phyloP scores from a whole-genome alignment of 2,329 filamentous ascomycete genomes.

The Blastomyces gilchristii region DNA sequence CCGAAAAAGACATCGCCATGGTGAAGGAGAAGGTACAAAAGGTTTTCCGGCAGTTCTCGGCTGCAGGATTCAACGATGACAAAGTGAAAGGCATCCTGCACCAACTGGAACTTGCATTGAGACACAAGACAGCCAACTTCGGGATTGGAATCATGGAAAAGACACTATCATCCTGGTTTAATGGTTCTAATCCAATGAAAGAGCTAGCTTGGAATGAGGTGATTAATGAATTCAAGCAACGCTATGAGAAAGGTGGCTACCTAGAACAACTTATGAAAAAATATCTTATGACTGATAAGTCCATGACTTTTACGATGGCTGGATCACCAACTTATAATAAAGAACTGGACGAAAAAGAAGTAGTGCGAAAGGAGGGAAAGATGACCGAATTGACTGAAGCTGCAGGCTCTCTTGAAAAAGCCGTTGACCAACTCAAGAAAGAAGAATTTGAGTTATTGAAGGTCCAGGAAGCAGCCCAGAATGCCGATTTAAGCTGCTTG shows the following conservation, averaged over 20 bases:
- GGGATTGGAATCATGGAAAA: constrained; percentile 84
- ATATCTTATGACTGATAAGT: constrained; percentile 79
- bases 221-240: constrained; percentile 67
- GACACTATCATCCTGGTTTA: constrained; percentile 88
- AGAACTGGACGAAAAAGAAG: constrained; percentile 67
- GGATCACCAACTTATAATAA: constrained; percentile 66
- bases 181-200: constrained; percentile 84
- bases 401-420: constrained; percentile 61
- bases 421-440: constrained; percentile 59
- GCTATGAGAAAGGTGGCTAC: constrained; percentile 66
- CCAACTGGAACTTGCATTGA: constrained; percentile 82
- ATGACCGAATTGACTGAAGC: constrained; percentile 59
- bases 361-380: constrained; percentile 60
- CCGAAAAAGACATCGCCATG: constrained; percentile 64
- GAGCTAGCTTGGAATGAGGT: constrained; percentile 86
- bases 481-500: constrained; percentile 75
- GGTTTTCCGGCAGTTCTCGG: constrained; percentile 58
- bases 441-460: constrained; percentile 70
- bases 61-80: constrained; percentile 72
- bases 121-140: constrained; percentile 94
- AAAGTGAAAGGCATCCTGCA: constrained; percentile 94
- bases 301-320: constrained; percentile 86
- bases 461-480: constrained; percentile 74
- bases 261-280: constrained; percentile 78
- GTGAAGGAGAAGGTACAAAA: constrained; percentile 64